A percentile compares a stretch with the other conserved stretches of the same genome.
These are phyloP conservation scores for Dujonia santamariae DNA, from an alignment of 1,139 yeast genomes.

Conservation along the genomic window DNA sequence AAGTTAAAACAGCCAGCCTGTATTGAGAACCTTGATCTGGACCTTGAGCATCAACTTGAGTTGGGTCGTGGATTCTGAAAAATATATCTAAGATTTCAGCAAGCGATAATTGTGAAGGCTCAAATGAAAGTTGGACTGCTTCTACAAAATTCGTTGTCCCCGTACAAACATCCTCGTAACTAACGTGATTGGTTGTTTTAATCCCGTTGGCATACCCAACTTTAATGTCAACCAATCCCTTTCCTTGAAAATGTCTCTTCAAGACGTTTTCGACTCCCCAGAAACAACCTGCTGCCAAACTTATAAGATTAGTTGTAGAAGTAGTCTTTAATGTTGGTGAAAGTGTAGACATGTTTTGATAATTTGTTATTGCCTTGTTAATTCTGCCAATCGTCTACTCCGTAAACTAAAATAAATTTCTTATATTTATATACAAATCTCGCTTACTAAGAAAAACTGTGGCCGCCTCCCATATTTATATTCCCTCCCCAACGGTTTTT, in stretches of 20 bases:
- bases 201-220: slow-evolving; percentile 92
- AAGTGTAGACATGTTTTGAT: slow-evolving; percentile 1
- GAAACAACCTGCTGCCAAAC: slow-evolving; percentile 84
- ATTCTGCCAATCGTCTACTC: no score
- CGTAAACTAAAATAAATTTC: no score
- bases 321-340: slow-evolving; percentile 39
- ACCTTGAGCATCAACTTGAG: slow-evolving; percentile 64
- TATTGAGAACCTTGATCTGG: slow-evolving; percentile 84
- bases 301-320: slow-evolving; percentile 46
- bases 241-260: slow-evolving; percentile 58
- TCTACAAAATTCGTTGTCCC: slow-evolving; percentile 76
- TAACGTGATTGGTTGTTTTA: slow-evolving; percentile 46
- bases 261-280: slow-evolving; percentile 94
- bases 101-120: slow-evolving; percentile 59
- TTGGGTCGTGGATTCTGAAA: slow-evolving; percentile 83
- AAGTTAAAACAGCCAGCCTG: slow-evolving; percentile 72
- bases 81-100: slow-evolving; percentile 75
- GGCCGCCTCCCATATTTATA: no score
- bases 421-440: no score
- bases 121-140: slow-evolving; percentile 76
- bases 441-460: no score
- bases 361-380: background rate
- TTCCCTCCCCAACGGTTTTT: no score
- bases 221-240: slow-evolving; percentile 68
- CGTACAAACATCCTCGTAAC: slow-evolving; percentile 72